Evolutionary conservation across 306 rosid genomes (phyloP).

Genomic region (Malus sieversii): DNA sequence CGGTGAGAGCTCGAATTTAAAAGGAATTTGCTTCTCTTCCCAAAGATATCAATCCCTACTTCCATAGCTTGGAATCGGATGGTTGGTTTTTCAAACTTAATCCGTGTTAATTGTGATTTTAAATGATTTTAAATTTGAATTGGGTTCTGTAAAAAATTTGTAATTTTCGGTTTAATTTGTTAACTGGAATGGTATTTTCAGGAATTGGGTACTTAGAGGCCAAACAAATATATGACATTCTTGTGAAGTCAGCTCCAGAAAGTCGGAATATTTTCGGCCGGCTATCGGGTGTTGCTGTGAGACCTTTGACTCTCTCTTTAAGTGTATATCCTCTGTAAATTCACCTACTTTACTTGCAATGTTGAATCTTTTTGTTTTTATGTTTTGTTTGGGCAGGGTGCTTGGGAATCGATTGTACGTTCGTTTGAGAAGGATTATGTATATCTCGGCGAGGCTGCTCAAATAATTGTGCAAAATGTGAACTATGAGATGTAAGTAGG

Average conservation of each 20-base stretch:
- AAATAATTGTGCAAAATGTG: conserved; percentile 78
- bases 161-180: not conserved
- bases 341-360: not conserved
- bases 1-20: conserved; percentile 56
- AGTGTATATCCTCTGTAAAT: not conserved
- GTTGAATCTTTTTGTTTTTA: not conserved
- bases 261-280: conserved; percentile 90
- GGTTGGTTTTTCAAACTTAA: conserved; percentile 27
- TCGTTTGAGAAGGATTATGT: conserved; percentile 81
- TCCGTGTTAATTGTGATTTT: not conserved
- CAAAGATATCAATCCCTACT: conserved; percentile 62
- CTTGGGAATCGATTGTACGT: conserved; percentile 70
- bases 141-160: not conserved
- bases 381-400: conserved; percentile 47
- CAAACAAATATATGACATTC: conserved; percentile 58
- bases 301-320: conserved; percentile 17
- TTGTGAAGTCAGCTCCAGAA: conserved; percentile 64
- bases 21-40: conserved; percentile 75
- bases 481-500: conserved; percentile 79
- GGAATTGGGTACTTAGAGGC: conserved; percentile 85
- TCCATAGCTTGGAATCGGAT: conserved; percentile 64
- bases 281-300: conserved; percentile 78
- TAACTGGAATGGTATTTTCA: conserved; percentile 28
- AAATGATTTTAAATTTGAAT: not conserved
- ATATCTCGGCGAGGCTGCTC: conserved; percentile 94